These are phyloP conservation scores for Cichorium intybus DNA, from an alignment of 140 eudicot genomes.

Conservation along the genomic window DNA sequence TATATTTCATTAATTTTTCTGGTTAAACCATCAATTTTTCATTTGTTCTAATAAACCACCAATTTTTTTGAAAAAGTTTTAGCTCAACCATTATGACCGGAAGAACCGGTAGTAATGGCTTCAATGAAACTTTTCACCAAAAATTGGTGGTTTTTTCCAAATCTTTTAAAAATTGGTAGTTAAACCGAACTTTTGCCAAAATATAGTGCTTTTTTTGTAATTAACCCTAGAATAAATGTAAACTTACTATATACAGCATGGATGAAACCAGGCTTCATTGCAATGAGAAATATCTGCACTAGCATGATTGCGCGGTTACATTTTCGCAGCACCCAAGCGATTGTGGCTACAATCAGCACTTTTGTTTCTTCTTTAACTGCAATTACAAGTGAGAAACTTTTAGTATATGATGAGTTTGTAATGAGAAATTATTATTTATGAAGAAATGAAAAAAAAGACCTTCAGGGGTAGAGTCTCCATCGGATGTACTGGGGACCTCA, in stretches of 20 bases:
- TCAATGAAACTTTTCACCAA: too few species aligned
- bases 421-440: background rate
- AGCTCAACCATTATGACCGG: too few species aligned
- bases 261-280: conserved; percentile 94
- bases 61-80: too few species aligned
- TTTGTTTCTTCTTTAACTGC: conserved; percentile 89
- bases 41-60: too few species aligned
- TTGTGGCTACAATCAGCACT: conserved; percentile 89
- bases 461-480: conserved; percentile 50
- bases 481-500: conserved; percentile 49
- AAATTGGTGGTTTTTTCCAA: too few species aligned
- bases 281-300: conserved; percentile 79
- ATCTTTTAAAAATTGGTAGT: too few species aligned
- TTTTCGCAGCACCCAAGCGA: conserved; percentile 93
- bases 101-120: too few species aligned
- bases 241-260: conserved; percentile 97
- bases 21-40: too few species aligned
- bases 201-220: too few species aligned
- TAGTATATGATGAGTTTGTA: background rate
- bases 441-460: conserved; percentile 32
- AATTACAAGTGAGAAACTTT: conserved; percentile 19
- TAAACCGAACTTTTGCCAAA: too few species aligned
- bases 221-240: too few species aligned
- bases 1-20: too few species aligned
- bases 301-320: conserved; percentile 86